Evolutionary conservation across 2,329 filamentous ascomycete species (phyloP), one percentile per base, ranked within the genome.

Genomic region (Colletotrichum sp.): DNA sequence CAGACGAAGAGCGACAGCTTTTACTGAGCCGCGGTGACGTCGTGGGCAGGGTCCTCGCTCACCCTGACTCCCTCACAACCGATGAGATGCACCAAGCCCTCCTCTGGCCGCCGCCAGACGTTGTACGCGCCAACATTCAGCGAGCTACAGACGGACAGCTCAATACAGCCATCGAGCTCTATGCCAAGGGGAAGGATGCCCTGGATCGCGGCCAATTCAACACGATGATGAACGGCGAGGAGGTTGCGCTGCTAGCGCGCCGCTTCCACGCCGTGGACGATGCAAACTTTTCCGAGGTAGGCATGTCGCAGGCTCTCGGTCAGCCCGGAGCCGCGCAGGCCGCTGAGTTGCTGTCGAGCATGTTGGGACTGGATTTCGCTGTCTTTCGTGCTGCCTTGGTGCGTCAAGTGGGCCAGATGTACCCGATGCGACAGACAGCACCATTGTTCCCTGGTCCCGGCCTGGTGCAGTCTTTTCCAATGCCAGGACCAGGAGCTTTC

Each of bases 21-120:
- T 52, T 79, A 2, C 74, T 79, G 16, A 77, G 70, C 72, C 78
- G 77, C 44, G 15, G 76, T 32, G 77, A 79, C 39, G 60, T 79
- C 13, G 59, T 75, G 15, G 75, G 78, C 21, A 68, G 73, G 30
- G 69, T 68, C 7, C 69, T 79, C n/a, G 78, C 78, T 16, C 16
- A 32, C 13, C 78, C 78, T 1, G 13, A 67, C 21, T 77, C 75
- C 4, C 68, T 79, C 3, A 78, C 72, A 10, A 34, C 52, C 6
- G 55, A 67, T 0, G 70, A 79, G 65, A 21, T 73, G 8, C 63
- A 79, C 57, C 10, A 71, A 12, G 64, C 75, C 13, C 69, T 78
- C n/a, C 39, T 65, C n/a, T 77, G 78, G 36, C 76, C 78, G 10
- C 60, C 74, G 3, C 64, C 64, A 10, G 72, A 77, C 8, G 66